Base-by-base conservation (phyloP, 768 basidiomycete genomes). In the Kwoniella shandongensis region DNA sequence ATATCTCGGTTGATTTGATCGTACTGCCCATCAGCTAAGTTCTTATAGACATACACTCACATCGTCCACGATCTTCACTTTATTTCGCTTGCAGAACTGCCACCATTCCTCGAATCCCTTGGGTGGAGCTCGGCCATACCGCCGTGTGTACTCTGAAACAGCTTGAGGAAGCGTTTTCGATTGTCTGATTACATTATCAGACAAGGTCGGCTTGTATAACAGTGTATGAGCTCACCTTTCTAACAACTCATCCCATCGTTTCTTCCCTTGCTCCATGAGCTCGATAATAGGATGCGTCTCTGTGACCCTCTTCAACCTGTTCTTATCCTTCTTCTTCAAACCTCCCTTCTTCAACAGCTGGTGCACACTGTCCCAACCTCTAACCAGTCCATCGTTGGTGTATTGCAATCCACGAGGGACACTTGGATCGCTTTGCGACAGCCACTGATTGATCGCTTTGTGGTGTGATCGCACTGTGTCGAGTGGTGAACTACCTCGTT, bases 71-170 rank as follows among this genome's bases (percentile, higher is more conserved):
- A 98, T 84, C 69, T 85, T 84, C 51, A 89, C 86, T 2, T 83
- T 77, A 75, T 89, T 82, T 54, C 83, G 79, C 76, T 81, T 78
- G 20, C 85, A 87, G 75, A 89, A 96, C 48, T 77, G 72, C 85
- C 86, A 94, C 93, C 94, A 97, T 22, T 81, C 78, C 69, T 91
- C 92, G 62, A 98, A 99, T 0, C 92, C 94, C 44, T 81, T 84
- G 0, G 94, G 93, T 13, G 94, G 94, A 26, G 84, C 78, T 20
- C 89, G 83, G 4, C 79, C 79, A 72, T 96, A 91, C 51, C 94
- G 80, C 49, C 82, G 78, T 59, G 78, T 82, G 77, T 99, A 99
- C 76, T 96, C 92, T 2, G 72, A 76, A 0, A 90, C 89, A 0
- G 93, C 94, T 18, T 83, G 83, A 30, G 78, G 78, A 26, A 97